Evolutionary conservation across 441 rosid species (phyloP).

Genomic region (Brassica hybrid): DNA sequence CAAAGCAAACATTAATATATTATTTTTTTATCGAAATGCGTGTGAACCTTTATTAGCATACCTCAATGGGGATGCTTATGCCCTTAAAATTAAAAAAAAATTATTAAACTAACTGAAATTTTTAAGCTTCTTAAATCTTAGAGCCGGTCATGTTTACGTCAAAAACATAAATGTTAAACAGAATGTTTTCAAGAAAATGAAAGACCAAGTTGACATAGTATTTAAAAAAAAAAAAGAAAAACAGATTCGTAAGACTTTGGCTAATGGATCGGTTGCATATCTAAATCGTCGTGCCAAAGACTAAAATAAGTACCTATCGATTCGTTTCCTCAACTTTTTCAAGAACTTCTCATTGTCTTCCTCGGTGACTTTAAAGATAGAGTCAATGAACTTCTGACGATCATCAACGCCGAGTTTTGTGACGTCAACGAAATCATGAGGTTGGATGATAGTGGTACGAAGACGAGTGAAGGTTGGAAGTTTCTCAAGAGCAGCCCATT

Average conservation of each 20-base stretch:
- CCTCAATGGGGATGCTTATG: too few species aligned
- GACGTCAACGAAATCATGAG: conserved; percentile 60
- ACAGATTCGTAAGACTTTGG: neutral
- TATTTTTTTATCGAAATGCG: too few species aligned
- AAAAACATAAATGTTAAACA: too few species aligned
- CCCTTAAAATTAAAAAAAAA: too few species aligned
- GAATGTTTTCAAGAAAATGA: neutral
- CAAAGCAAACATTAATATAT: too few species aligned
- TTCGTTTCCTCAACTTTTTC: conserved; percentile 61
- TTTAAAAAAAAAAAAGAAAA: too few species aligned
- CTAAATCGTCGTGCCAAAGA: neutral
- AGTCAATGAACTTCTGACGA: conserved; percentile 64
- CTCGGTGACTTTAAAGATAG: conserved; percentile 66
- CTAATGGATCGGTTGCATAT: neutral
- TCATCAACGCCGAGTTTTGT: conserved; percentile 67
- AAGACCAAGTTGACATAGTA: neutral
- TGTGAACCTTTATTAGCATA: too few species aligned
- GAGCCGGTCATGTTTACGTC: neutral
- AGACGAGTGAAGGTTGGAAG: conserved; percentile 75
- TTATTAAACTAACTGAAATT: too few species aligned
- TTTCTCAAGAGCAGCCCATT: conserved; percentile 93
- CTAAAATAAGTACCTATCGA: conserved; percentile 56
- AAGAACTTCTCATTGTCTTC: conserved; percentile 78
- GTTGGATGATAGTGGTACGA: conserved; percentile 63
- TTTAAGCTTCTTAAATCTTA: neutral